Evolutionary conservation across 2,329 filamentous ascomycete species (phyloP), one percentile per base, ranked within the genome.

Genomic region (Fusarium tupiense): DNA sequence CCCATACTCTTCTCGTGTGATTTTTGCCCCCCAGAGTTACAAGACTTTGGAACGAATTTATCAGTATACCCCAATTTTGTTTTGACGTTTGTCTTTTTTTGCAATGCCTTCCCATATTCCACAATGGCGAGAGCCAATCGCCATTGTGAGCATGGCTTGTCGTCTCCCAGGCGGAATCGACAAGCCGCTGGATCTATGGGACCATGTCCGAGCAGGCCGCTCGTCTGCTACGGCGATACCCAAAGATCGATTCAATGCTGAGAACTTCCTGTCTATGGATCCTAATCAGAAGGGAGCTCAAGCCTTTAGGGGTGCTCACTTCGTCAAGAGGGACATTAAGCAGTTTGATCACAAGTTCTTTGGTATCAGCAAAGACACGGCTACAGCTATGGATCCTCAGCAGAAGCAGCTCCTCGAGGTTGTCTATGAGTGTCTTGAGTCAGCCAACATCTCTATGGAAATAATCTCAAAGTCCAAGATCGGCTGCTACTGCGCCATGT

Each of bases 341-440:
- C 75, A 77, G 65, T 77, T 77, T 43, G 75, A 77, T 54, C 73
- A 77, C 65, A 77, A 77, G 64, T 77, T 77, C 67, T 77, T 77
- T 57, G 75, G 75, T 8, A 77, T 77, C 26, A 77, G 73, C 59
- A 77, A 77, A 63, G 73, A 77, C 14, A 77, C 75, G 1, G 75
- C 75, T 19, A 77, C 75, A 24, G 75, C 75, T 16, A 77, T 77
- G 75, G 75, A 77, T 49, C 75, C 75, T 1, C 75, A 77, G 44
- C 75, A 77, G 35, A 76, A 77, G 3, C 76, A 77, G 31, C 44
- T 77, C 7, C 75, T 77, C 4, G 75, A 77, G 56, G 71, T 77
- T 43, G 75, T 77, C 4, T 77, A 75, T 26, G 75, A 77, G 38
- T 77, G 75, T 24, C 62, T 77, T 5, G 75, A 77, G 52, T 77